Conservation (phyloP, 768 basidiomycete genomes). For the Amanita thiersii region DNA sequence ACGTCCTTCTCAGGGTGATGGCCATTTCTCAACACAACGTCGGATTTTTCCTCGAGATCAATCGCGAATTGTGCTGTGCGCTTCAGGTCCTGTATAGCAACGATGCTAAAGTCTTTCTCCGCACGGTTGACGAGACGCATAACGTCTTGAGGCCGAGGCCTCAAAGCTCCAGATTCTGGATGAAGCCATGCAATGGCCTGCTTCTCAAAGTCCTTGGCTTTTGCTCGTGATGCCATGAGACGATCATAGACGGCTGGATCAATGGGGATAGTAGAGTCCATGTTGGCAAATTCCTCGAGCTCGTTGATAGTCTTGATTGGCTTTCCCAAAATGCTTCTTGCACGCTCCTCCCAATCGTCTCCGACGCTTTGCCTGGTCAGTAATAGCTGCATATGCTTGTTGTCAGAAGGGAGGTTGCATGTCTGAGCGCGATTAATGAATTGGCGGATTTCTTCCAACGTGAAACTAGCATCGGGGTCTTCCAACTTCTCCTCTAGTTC, state of each 20-base stretch:
- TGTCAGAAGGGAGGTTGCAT: conserved; percentile 57
- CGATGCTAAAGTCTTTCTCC: conserved; percentile 71
- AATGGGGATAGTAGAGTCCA: conserved; percentile 61
- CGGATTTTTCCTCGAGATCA: conserved; percentile 71
- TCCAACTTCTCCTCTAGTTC: conserved; percentile 73
- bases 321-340: conserved; percentile 55
- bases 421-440: conserved; percentile 62
- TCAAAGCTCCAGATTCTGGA: conserved; percentile 43
- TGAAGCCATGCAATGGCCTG: conserved; percentile 66
- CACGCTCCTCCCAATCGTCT: conserved; percentile 69
- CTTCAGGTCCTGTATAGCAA: conserved; percentile 56
- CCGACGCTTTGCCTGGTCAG: conserved; percentile 61
- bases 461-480: conserved; percentile 46
- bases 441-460: conserved; percentile 71
- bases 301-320: conserved; percentile 70
- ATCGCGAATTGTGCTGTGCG: conserved; percentile 68
- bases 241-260: conserved; percentile 59
- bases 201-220: conserved; percentile 75
- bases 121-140: conserved; percentile 60
- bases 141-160: conserved; percentile 63
- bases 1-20: conserved; percentile 19
- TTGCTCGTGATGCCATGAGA: conserved; percentile 52
- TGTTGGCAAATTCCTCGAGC: conserved; percentile 62
- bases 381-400: conserved; percentile 57
- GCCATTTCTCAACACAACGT: conserved; percentile 59